Evolutionary conservation across 225 moss, liverwort and hornwort species (phyloP).

Genomic region (Neckera pumila): DNA sequence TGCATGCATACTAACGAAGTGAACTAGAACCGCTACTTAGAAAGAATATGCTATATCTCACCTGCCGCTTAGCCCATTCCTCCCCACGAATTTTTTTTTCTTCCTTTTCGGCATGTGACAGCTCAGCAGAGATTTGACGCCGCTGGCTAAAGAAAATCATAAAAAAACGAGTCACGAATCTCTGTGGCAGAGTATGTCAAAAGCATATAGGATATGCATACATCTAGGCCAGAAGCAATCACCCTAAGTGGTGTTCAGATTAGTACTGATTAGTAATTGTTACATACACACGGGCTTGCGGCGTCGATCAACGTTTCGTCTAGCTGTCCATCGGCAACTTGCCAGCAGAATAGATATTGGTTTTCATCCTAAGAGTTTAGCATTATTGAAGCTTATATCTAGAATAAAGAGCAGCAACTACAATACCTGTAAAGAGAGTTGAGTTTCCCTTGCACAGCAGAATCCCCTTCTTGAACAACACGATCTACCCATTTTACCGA

Average conservation of each 20-base stretch:
- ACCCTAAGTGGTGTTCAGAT: not conserved
- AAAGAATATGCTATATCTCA: not conserved
- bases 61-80: slow-evolving; percentile 48
- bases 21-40: not conserved
- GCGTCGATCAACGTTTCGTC: not conserved
- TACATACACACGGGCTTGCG: not conserved
- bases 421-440: slow-evolving; percentile 55
- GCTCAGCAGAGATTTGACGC: slow-evolving; percentile 56
- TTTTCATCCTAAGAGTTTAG: not conserved
- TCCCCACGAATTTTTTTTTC: slow-evolving; percentile 58
- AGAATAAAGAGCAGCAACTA: not conserved
- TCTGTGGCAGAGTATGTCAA: not conserved
- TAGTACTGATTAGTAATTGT: not conserved
- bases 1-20: not conserved
- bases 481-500: slow-evolving; percentile 39
- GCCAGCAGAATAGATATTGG: not conserved
- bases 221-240: not conserved
- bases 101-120: slow-evolving; percentile 66
- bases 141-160: slow-evolving; percentile 38
- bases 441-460: slow-evolving; percentile 62
- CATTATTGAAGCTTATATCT: not conserved
- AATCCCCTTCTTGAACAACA: slow-evolving; percentile 56
- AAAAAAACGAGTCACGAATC: not conserved
- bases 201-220: not conserved
- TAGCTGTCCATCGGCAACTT: not conserved